Percentiles rank a stretch among this genome's conserved stretches.
phyloP scores from a whole-genome alignment of 164 flowering plant genomes.

The Sextonia rubra region DNA sequence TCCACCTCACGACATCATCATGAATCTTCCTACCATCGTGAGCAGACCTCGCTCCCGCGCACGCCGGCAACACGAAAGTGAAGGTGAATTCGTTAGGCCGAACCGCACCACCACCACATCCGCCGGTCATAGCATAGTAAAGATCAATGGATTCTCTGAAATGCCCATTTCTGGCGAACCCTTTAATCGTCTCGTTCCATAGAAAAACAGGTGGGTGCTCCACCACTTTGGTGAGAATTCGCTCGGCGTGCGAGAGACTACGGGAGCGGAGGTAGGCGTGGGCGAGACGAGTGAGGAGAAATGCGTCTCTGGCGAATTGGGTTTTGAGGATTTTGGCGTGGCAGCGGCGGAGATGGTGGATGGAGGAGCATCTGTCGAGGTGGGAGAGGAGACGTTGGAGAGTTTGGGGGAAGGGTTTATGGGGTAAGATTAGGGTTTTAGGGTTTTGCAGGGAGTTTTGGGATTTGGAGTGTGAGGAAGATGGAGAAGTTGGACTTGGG shows the following conservation, averaged over 20 bases:
- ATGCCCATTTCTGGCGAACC: constrained; percentile 6
- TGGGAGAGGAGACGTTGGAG: constrained; percentile 2
- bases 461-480: too few relatives aligned
- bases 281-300: constrained; percentile 17
- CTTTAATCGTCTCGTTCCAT: constrained; percentile 21
- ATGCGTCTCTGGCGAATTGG: constrained; percentile 10
- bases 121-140: not conserved
- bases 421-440: too few relatives aligned
- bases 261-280: constrained; percentile 7
- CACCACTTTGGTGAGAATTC: constrained; percentile 10
- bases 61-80: constrained; percentile 15
- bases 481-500: too few relatives aligned
- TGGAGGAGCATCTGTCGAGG: constrained; percentile 7
- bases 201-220: constrained; percentile 15
- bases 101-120: not conserved
- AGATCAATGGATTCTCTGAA: constrained; percentile 9
- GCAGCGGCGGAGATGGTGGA: not conserved
- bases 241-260: not conserved
- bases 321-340: constrained; percentile 18
- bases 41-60: constrained; percentile 12
- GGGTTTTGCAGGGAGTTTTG: too few relatives aligned
- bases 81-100: constrained; percentile 19
- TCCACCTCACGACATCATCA: not conserved
- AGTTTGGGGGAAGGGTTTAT: not conserved
- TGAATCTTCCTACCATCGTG: constrained; percentile 12